phyloP scores from a whole-genome alignment of 2,329 filamentous ascomycete species.

The Arachnomyces sp. region DNA sequence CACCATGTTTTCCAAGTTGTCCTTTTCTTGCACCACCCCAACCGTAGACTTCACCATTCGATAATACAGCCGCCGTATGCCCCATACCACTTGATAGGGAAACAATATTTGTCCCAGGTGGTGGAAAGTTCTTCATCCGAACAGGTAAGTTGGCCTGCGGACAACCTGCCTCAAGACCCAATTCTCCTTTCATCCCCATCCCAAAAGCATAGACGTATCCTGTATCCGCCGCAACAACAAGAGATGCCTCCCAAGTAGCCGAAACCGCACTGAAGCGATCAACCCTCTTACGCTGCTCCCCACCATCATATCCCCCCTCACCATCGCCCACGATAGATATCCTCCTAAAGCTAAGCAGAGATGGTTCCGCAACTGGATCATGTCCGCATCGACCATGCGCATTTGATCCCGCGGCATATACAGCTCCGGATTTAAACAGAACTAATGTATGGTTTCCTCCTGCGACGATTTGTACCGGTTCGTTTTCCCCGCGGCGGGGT shows the following conservation, averaged over 20 bases:
- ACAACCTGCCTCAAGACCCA: slow-evolving; percentile 51
- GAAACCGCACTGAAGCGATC: slow-evolving; percentile 45
- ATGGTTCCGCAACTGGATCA: not conserved
- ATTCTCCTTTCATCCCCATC: slow-evolving; percentile 60
- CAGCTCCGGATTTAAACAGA: slow-evolving; percentile 49
- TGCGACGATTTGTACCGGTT: slow-evolving; percentile 41
- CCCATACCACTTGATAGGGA: slow-evolving; percentile 67
- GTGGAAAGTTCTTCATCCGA: slow-evolving; percentile 57
- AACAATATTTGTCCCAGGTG: slow-evolving; percentile 48
- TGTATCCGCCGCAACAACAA: slow-evolving; percentile 48
- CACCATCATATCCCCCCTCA: slow-evolving; percentile 6
- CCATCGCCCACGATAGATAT: slow-evolving; percentile 16
- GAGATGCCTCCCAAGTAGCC: slow-evolving; percentile 71
- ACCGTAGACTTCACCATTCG: slow-evolving; percentile 70
- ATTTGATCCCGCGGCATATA: slow-evolving; percentile 62
- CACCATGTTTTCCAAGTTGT: slow-evolving; percentile 60
- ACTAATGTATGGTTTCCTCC: slow-evolving; percentile 87
- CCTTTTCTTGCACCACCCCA: slow-evolving; percentile 86
- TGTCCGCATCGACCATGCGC: slow-evolving; percentile 38
- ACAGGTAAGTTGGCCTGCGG: slow-evolving; percentile 31
- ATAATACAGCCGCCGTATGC: slow-evolving; percentile 67
- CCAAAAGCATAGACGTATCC: slow-evolving; percentile 56
- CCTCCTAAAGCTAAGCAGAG: slow-evolving; percentile 20
- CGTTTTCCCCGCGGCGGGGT: not conserved
- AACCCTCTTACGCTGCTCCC: slow-evolving; percentile 5